These are phyloP conservation scores for Picea glauca DNA, from an alignment of 75 land plant genomes.

Conservation along the genomic window DNA sequence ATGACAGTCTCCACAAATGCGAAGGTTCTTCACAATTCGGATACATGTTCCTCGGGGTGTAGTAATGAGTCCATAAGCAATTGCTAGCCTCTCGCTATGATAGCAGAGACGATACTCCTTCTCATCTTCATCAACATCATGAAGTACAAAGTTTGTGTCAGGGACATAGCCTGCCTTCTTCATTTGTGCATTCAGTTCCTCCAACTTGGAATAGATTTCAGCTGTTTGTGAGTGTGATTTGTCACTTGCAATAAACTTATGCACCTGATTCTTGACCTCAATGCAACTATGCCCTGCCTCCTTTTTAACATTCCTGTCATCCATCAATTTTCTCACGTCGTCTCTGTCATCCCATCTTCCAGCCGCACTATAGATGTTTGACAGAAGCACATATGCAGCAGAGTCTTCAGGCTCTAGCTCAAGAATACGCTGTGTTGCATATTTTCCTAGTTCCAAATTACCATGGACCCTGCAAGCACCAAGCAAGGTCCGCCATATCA, in stretches of 20 bases:
- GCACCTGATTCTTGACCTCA: constrained; percentile 8
- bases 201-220: constrained; percentile 11
- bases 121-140: constrained; percentile 8
- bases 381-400: constrained; percentile 10
- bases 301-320: not conserved
- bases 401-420: constrained; percentile 11
- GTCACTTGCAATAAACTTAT: constrained; percentile 9
- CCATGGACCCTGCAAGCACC: not conserved
- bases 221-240: constrained; percentile 11
- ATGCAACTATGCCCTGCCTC: constrained; percentile 3
- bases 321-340: constrained; percentile 3
- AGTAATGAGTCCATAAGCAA: constrained; percentile 20
- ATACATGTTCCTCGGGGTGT: constrained; percentile 25
- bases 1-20: constrained; percentile 26
- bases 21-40: constrained; percentile 17
- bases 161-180: constrained; percentile 8
- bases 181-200: constrained; percentile 14
- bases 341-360: constrained; percentile 12
- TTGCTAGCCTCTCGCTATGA: constrained; percentile 31
- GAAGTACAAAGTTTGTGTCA: constrained; percentile 12
- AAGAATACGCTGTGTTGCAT: constrained; percentile 1
- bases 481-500: not conserved
- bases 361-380: constrained; percentile 14
- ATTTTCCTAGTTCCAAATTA: not conserved
- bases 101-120: constrained; percentile 8